Evolutionary conservation across 208 protist species (phyloP), one percentile per base, ranked within the genome.

Genomic region (Herpetomonas samuelpessoai): DNA sequence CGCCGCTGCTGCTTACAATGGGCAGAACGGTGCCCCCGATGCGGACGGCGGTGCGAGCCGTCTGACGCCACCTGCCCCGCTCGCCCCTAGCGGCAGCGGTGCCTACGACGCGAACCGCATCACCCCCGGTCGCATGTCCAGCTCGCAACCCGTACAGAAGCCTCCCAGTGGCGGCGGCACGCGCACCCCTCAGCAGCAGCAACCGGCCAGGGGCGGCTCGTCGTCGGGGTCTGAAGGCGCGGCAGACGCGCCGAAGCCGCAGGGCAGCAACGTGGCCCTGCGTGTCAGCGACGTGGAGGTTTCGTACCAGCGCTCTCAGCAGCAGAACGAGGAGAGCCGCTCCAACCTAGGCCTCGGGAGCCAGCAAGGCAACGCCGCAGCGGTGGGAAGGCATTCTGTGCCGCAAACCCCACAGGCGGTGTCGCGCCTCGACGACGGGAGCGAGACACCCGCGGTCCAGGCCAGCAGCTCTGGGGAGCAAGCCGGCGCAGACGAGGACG

Each of bases 241-340:
- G 18, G 28, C 28, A 26, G 48, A 57, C 3, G 25, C 38, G 30
- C 24, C 22, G 62, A 19, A 48, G 35, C 25, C 41, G 49, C 49
- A 55, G 49, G 4, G 68, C 25, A 71, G 52, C 48, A 58, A 54
- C 27, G 41, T 60, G 28, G 57, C 28, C 39, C 39, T 75, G 52
- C 62, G 65, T 18, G 53, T 81, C 18, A 81, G 69, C 41, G 74
- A 76, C 51, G 74, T 76, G 14, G 74, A 81, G 21, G 18, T 81
- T 19, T 39, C 30, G 28, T 68, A 60, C 62, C 51, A 65, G 18
- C 47, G 46, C 6, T 47, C 44, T 4, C 28, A 19, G 1, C 28
- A 22, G 35, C 19, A 62, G 29, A 59, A 39, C 18, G 45, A 28
- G 7, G 29, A 45, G 26, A 28, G 27, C 4, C 39, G 50, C 51